Conservation (phyloP, 1,284 basidiomycete species). For the Clitocybe nebularis region DNA sequence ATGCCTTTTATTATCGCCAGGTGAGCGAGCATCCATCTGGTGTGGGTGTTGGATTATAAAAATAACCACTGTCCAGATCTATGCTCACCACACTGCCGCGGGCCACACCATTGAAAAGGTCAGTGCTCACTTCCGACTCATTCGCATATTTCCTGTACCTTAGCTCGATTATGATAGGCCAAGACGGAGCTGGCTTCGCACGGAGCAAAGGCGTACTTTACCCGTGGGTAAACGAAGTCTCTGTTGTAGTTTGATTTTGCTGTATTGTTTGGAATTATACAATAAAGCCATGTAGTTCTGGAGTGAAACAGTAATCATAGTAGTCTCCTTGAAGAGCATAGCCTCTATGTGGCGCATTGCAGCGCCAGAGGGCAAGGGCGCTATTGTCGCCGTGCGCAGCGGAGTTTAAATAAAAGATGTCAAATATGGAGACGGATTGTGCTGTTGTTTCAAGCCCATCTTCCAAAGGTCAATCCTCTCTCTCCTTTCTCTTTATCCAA, state of each 20-base stretch:
- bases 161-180: constrained; percentile 48
- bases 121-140: constrained; percentile 20
- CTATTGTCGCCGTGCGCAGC: constrained; percentile 13
- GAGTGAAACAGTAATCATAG: background rate
- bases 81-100: constrained; percentile 77
- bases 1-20: constrained; percentile 79
- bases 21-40: constrained; percentile 41
- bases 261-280: constrained; percentile 5
- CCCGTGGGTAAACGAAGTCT: constrained; percentile 50
- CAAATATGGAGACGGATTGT: constrained; percentile 25
- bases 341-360: too few species aligned
- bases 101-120: constrained; percentile 84
- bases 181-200: constrained; percentile 83
- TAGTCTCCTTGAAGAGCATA: background rate
- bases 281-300: constrained; percentile 8
- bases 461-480: constrained; percentile 35
- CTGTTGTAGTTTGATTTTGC: constrained; percentile 8
- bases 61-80: constrained; percentile 54
- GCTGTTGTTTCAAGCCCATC: constrained; percentile 34
- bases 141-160: constrained; percentile 10
- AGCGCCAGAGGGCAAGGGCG: background rate
- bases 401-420: constrained; percentile 39
- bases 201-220: constrained; percentile 86
- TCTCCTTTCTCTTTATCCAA: constrained; percentile 18
- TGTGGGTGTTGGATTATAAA: constrained; percentile 2